Base-by-base conservation (phyloP, 805 yeast genomes). In the Barnettozyma salicaria region DNA sequence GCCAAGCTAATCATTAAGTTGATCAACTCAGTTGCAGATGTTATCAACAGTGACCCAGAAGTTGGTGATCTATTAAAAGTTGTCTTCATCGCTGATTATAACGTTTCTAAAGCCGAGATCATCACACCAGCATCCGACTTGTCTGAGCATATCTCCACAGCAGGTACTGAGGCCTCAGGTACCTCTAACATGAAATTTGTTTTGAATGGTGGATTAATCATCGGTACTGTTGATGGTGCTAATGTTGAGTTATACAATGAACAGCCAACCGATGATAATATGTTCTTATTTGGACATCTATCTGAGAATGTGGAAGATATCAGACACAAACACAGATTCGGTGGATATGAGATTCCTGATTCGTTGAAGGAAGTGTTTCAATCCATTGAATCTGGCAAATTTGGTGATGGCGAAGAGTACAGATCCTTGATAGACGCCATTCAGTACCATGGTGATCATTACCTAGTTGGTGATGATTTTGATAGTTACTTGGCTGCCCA, bases 181-280 rank as follows among this genome's bases (percentile, higher is more conserved):
- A 88, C 97, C 23, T 84, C 95, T 24, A 88, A 88, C 67, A 88
- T 88, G 97, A 88, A 88, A 65, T 88, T 88, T 58, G 95, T 87
- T 18, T 68, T 88, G 63, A 88, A 87, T 56, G 97, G 96, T 62
- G 97, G 97, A 34, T 72, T 88, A 47, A 84, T 88, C 50, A 80
- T 88, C 47, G 97, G 97, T 59, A 89, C 97, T 10, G 96, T 88
- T 47, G 97, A 88, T 57, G 97, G 97, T 56, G 97, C 97, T 45
- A 88, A 89, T 56, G 95, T 89, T 33, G 97, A 88, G 64, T 85
- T 88, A 28, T 40, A 40, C 58, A 85, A 95, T 16, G 76, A 96
- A 50, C 96, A 89, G 64, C 76, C 89, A 49, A 96, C 96, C 34
- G 95, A 88, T 55, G 95, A 88, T 34, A 86, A 88, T 59, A 86